Evolutionary conservation across 306 rosid species (phyloP), one percentile per base, ranked within the genome.

Genomic region (Arachis hypogaea): DNA sequence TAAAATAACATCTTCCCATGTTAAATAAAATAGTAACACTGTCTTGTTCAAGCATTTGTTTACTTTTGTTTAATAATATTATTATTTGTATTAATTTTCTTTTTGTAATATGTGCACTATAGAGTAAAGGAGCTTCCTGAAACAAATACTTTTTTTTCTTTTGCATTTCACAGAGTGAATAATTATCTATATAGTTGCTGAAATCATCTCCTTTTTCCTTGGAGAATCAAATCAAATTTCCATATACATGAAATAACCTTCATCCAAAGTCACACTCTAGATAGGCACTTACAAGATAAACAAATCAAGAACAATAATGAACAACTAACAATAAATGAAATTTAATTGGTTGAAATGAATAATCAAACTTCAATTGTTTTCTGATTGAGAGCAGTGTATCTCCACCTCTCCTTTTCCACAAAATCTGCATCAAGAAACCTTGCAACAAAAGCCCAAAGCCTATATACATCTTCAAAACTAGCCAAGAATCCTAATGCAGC

Each of bases 401-500:
- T 91, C 98, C 97, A 94, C 41, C 97, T 78, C 72, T 91, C 98
- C 76, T 94, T 94, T 83, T 94, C 97, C 61, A 94, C 95, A 77
- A 89, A 94, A 62, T 94, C 98, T 51, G 97, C 96, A 77, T 91
- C 97, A 75, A 94, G 87, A 73, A 94, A 94, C 82, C 80, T 84
- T 43, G 98, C 97, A 70, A 94, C 85, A 77, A 94, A 94, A 22
- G 83, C 86, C 98, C 98, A 94, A 33, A 94, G 93, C 80, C 84
- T 85, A 77, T 91, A 94, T 0, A 71, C 55, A 66, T 94, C 97
- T 76, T 88, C 93, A 72, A 94, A 94, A 80, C 88, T 85, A 14
- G 92, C 86, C 69, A 92, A 67, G 73, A 91, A 91, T 7, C 97
- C 95, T 29, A 94, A 82, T 68, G 97, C 98, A 67, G 90, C 93